Evolutionary conservation across 139 green algal genomes (phyloP), one percentile per base, ranked within the genome.

Genomic region (Tetradesmus obliquus): DNA sequence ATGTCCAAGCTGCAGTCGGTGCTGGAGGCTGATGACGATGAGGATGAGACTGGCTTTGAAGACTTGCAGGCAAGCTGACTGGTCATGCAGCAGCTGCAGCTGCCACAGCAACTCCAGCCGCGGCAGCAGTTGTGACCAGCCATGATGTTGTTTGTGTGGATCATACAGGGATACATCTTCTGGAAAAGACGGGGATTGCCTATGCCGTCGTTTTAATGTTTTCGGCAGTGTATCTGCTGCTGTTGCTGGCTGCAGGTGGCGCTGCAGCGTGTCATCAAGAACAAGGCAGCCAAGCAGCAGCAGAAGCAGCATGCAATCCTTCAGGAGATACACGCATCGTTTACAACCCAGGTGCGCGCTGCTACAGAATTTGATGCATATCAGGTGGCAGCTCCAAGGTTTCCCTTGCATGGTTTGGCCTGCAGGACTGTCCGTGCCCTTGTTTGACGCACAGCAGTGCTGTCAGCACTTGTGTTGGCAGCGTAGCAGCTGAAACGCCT

Each of bases 271-370:
- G 66, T 90, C 12, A 90, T 90, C 71, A 82, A 90, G 54, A 83
- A 57, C 72, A 91, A 91, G 72, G 74, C 72, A 32, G 71, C 54
- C 4, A 84, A 82, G 51, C 15, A 84, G 19, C 72, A 91, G 87
- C 72, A 91, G 72, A 91, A 91, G 55, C 69, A 91, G 87, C 87
- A 91, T 4, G 87, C 87, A 12, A 45, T 91, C 15, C 87, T 91
- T 12, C 87, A 91, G n/a, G 87, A 91, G 22, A 8, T 85, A n/a
- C 51, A 72, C 19, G 54, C 72, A 71, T 57, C 87, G 19, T 55
- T 85, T 54, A 58, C 72, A 8, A 8, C 20, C 3, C 72, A 91
- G 69, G 87, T 91, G 54, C 24, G 20, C 3, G 55, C 54, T 53
- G 82, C 54, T 32, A 4, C 82, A 57, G 20, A 3, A 57, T 45